Percentiles rank a stretch among this genome's conserved stretches.
Conservation (phyloP, 164 flowering plant species). For the Berberis vulgaris region DNA sequence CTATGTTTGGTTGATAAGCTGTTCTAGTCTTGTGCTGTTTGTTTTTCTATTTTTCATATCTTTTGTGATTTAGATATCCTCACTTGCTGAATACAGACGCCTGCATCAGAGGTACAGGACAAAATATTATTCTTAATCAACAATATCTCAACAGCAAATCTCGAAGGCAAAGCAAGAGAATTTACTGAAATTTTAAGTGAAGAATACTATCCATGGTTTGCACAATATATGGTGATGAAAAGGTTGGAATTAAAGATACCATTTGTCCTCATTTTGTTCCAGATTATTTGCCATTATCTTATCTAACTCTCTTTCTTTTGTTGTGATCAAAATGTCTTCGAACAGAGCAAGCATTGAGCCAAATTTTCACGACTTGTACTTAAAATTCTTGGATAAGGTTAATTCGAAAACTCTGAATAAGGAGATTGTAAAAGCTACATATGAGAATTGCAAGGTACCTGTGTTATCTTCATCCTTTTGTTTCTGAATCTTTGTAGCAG, state of each 20-base stretch:
- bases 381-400: slow-evolving; percentile 87
- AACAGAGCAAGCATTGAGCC: slow-evolving; percentile 97
- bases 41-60: not conserved
- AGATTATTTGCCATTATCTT: not conserved
- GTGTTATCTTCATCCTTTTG: not conserved
- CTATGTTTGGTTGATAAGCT: too few relatives aligned
- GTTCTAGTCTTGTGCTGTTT: not conserved
- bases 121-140: slow-evolving; percentile 84
- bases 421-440: slow-evolving; percentile 79
- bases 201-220: slow-evolving; percentile 90
- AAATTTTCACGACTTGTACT: slow-evolving; percentile 92
- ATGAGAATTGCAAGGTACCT: slow-evolving; percentile 94
- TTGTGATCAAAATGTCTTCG: not conserved
- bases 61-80: not conserved
- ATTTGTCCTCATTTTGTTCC: not conserved
- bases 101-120: slow-evolving; percentile 81
- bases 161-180: slow-evolving; percentile 85
- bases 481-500: not conserved
- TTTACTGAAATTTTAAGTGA: slow-evolving; percentile 68
- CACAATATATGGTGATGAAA: slow-evolving; percentile 97
- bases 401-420: slow-evolving; percentile 60
- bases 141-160: slow-evolving; percentile 64
- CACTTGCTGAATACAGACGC: slow-evolving; percentile 45
- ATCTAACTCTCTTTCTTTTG: not conserved
- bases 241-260: slow-evolving; percentile 40